phyloP scores from a whole-genome alignment of 352 stramenopile genomes.

The Pythium dissotocum region DNA sequence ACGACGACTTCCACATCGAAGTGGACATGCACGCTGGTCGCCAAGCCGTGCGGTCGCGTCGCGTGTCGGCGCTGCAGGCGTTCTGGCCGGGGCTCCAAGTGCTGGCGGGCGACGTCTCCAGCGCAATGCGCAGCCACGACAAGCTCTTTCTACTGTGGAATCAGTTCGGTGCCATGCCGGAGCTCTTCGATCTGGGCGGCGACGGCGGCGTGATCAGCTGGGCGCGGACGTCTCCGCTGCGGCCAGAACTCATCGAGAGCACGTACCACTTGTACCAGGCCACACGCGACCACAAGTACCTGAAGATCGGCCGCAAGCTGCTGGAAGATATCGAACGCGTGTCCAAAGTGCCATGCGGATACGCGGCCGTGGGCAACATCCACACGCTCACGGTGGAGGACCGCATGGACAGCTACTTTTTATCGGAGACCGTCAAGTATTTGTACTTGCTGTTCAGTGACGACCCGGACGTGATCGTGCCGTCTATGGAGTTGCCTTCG shows the following conservation, averaged over 20 bases:
- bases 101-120: constrained; percentile 90
- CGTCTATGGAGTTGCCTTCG: constrained; percentile 28
- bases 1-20: constrained; percentile 78
- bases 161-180: constrained; percentile 94
- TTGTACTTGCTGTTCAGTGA: constrained; percentile 98
- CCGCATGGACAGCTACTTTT: constrained; percentile 99
- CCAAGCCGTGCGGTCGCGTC: constrained; percentile 51
- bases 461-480: constrained; percentile 70
- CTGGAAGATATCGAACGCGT: constrained; percentile 88
- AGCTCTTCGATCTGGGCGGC: constrained; percentile 89
- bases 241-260: constrained; percentile 97
- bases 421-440: constrained; percentile 99
- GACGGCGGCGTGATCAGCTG: constrained; percentile 65
- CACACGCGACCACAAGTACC: constrained; percentile 85
- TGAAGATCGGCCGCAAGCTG: constrained; percentile 88
- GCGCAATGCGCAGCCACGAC: constrained; percentile 91
- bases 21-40: constrained; percentile 86
- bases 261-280: constrained; percentile 95
- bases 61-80: constrained; percentile 90
- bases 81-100: constrained; percentile 98
- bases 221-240: constrained; percentile 89
- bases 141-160: constrained; percentile 95
- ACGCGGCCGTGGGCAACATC: constrained; percentile 91
- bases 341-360: constrained; percentile 90
- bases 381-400: constrained; percentile 90